Percentiles rank a stretch among this genome's conserved stretches.
phyloP scores from a whole-genome alignment of 148 eudicot genomes.

The Chenopodium suecicum region DNA sequence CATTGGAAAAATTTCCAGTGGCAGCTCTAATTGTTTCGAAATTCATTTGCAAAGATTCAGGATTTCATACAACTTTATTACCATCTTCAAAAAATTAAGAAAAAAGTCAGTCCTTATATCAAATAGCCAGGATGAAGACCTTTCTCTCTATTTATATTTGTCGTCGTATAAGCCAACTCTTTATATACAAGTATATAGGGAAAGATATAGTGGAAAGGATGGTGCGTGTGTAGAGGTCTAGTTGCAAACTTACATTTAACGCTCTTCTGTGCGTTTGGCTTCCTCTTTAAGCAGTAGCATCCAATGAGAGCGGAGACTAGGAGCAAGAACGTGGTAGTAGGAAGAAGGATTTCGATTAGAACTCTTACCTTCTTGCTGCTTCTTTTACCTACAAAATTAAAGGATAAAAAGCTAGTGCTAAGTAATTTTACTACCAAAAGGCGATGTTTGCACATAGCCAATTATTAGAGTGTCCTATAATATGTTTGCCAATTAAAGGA shows the following conservation, averaged over 20 bases:
- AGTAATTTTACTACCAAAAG: no score
- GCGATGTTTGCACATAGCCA: no score
- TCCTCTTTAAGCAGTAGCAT: conserved; percentile 16
- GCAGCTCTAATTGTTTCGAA: conserved; percentile 40
- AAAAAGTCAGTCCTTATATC: not conserved
- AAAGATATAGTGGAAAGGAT: no score
- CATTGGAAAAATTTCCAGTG: conserved; percentile 48
- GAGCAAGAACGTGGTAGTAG: conserved; percentile 2
- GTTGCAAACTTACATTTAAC: conserved; percentile 13
- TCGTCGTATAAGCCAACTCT: no score
- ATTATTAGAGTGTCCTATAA: no score
- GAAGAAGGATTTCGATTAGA: not conserved
- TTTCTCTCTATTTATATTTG: no score
- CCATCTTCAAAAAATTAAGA: conserved; percentile 15
- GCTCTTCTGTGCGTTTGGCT: not conserved
- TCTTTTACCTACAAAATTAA: conserved; percentile 14
- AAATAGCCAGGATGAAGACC: no score
- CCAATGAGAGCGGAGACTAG: not conserved
- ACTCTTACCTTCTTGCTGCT: conserved; percentile 2
- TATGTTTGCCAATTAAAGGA: no score
- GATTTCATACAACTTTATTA: conserved; percentile 30
- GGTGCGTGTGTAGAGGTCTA: no score
- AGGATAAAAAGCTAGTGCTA: not conserved
- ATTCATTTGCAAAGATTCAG: conserved; percentile 51
- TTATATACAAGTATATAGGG: no score